Evolutionary conservation across 371 early-diverging fungal species (phyloP), one percentile per base, ranked within the genome.

Genomic region (Mortierella sp.): DNA sequence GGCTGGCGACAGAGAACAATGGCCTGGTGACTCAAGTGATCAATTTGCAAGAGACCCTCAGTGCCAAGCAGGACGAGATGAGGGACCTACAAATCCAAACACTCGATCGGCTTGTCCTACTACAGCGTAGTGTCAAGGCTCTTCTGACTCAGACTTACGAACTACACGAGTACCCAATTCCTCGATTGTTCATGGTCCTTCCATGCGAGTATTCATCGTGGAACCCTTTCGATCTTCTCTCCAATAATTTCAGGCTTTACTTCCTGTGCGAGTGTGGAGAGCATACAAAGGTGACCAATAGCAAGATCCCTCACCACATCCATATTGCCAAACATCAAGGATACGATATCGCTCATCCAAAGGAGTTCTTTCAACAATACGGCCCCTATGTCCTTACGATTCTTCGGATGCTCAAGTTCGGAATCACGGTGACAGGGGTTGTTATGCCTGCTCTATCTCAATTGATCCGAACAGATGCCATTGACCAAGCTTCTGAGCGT

Each of bases 291-390:
- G 1, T 26, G 4, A 12, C 5, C 18, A 18, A 27, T 3, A 16
- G 39, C 8, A 49, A 23, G 39, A 24, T 31, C 13, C 43, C 52
- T 2, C 41, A 52, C 42, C 34, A 52, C 3, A 26, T 61, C 53
- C 61, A 61, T 30, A 10, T 61, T 12, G 61, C 61, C 16, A 50
- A 43, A 30, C 61, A 52, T 21, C 45, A 61, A 16, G 61, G 61
- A 26, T 61, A 61, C 38, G 43, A 43, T 0, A n/a, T 61, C 16
- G 16, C 14, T 21, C 24, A 18, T 0, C 53, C 53, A 6, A 45
- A 18, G 19, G 30, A 39, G 21, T 61, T 61, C 53, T 52, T 61
- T 27, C n/a, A 38, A 16, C 30, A 42, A 10, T 59, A 59, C 21
- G 59, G 59, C n/a, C 19, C 34, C 2, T 59, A 46, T 24, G 18